Percentiles rank a stretch among this genome's conserved stretches.
Evolutionary conservation across 768 basidiomycete genomes (phyloP).

Genomic region (Kwoniella bestiolae): DNA sequence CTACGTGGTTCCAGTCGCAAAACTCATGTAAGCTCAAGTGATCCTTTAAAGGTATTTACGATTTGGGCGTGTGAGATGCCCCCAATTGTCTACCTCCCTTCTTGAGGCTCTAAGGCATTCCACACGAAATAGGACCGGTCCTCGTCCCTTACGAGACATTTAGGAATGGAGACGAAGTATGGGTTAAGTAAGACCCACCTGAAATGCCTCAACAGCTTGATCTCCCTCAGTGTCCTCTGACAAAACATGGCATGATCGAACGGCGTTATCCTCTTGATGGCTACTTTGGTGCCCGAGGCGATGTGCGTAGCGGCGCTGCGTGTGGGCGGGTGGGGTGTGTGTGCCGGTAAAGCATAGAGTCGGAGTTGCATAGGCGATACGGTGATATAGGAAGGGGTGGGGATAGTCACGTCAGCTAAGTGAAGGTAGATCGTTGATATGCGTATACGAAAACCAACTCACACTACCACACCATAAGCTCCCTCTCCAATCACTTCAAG

Average conservation of each 20-base stretch:
- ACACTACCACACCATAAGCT: conserved; percentile 83
- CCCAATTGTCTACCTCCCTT: too few species aligned
- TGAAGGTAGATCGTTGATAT: neutral
- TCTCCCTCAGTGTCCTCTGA: conserved; percentile 72
- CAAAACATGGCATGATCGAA: conserved; percentile 71
- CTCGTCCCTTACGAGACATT: too few species aligned
- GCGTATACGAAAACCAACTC: conserved; percentile 18
- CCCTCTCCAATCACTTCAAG: conserved; percentile 90
- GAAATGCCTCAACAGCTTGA: conserved; percentile 84
- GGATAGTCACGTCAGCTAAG: neutral
- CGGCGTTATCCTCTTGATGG: conserved; percentile 93
- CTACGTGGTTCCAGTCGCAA: conserved; percentile 42
- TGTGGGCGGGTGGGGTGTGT: neutral
- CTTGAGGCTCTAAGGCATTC: too few species aligned
- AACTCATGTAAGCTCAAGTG: neutral
- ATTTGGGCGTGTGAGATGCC: too few species aligned
- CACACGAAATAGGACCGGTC: too few species aligned
- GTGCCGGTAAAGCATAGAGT: neutral
- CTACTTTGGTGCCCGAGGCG: conserved; percentile 80
- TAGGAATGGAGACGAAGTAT: too few species aligned
- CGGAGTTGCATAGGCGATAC: too few species aligned
- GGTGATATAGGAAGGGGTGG: neutral
- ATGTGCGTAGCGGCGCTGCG: conserved; percentile 71
- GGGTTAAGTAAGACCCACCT: conserved; percentile 32
- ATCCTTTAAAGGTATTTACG: neutral